Conservation (phyloP, 257 asterid genomes). For the Ocimum tenuiflorum region DNA sequence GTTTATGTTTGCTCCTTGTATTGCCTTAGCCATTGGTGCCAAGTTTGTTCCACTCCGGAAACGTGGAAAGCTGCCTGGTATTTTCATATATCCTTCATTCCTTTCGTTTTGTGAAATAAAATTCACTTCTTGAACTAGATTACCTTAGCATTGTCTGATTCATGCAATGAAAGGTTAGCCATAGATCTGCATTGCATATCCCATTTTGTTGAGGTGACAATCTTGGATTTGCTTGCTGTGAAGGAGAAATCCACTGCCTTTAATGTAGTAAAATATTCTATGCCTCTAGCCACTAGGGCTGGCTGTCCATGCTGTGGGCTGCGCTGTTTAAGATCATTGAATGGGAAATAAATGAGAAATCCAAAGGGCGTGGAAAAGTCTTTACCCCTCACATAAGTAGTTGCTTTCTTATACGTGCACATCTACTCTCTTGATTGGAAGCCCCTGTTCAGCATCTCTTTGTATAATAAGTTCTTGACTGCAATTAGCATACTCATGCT, state of each 20-base stretch:
- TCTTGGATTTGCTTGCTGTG: too few species aligned
- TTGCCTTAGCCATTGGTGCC: slow-evolving; percentile 79
- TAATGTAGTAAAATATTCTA: neutral
- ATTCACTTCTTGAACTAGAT: neutral
- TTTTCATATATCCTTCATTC: neutral
- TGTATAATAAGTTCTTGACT: too few species aligned
- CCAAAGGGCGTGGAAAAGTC: neutral
- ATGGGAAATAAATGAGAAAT: slow-evolving; percentile 1
- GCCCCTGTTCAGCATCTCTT: neutral
- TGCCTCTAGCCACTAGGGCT: neutral
- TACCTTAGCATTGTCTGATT: too few species aligned
- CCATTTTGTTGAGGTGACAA: neutral
- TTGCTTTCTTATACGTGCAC: neutral
- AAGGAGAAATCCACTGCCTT: too few species aligned
- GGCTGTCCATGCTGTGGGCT: neutral
- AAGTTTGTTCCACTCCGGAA: slow-evolving; percentile 72
- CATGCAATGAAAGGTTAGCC: too few species aligned
- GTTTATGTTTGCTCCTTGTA: slow-evolving; percentile 69
- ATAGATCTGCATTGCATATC: neutral
- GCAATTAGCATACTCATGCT: too few species aligned
- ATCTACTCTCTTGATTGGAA: neutral
- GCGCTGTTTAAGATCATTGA: neutral
- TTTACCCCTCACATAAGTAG: neutral
- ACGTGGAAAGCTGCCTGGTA: slow-evolving; percentile 78
- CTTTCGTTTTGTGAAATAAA: neutral